Conservation (phyloP, 2,329 filamentous ascomycete species). For the Coleophoma crateriformis region DNA sequence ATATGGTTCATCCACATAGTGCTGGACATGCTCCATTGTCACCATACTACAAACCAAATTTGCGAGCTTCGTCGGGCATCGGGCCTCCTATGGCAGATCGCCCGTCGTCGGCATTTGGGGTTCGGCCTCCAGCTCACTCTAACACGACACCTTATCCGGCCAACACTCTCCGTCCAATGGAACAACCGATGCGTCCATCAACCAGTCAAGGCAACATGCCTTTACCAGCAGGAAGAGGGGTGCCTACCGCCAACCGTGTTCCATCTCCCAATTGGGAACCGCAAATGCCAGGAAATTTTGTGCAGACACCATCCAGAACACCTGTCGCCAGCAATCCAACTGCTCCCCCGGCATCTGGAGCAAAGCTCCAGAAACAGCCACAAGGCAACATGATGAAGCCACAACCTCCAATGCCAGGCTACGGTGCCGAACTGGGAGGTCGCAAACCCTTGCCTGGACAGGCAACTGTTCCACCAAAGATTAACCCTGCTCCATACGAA, state of each 20-base stretch:
- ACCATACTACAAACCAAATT: slow-evolving; percentile 39
- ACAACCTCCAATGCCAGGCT: slow-evolving; percentile 3
- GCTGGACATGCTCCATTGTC: slow-evolving; percentile 10
- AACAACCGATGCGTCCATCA: slow-evolving; percentile 30
- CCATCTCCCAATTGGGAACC: slow-evolving; percentile 39
- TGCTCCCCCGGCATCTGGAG: background rate
- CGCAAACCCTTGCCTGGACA: slow-evolving; percentile 4
- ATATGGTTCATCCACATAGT: slow-evolving; percentile 37
- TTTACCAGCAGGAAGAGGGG: slow-evolving; percentile 29
- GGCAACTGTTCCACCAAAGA: background rate
- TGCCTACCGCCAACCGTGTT: slow-evolving; percentile 17
- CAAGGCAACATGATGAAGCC: slow-evolving; percentile 16
- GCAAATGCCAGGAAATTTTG: slow-evolving; percentile 34
- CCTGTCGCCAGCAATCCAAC: background rate
- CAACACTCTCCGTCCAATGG: slow-evolving; percentile 3
- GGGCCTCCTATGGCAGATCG: slow-evolving; percentile 34
- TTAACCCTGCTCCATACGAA: background rate
- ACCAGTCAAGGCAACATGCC: slow-evolving; percentile 43
- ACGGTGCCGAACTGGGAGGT: background rate
- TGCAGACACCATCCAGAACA: slow-evolving; percentile 31
- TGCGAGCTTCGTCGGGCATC: slow-evolving; percentile 40
- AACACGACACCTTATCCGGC: slow-evolving; percentile 10
- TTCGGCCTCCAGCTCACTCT: slow-evolving; percentile 35
- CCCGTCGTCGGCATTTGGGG: slow-evolving; percentile 40
- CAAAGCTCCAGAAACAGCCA: slow-evolving; percentile 10